A percentile compares a stretch with the other conserved stretches of the same genome.
These are phyloP conservation scores for Spinellus fusiger DNA, from an alignment of 192 early-diverging fungal genomes.

Conservation along the genomic window DNA sequence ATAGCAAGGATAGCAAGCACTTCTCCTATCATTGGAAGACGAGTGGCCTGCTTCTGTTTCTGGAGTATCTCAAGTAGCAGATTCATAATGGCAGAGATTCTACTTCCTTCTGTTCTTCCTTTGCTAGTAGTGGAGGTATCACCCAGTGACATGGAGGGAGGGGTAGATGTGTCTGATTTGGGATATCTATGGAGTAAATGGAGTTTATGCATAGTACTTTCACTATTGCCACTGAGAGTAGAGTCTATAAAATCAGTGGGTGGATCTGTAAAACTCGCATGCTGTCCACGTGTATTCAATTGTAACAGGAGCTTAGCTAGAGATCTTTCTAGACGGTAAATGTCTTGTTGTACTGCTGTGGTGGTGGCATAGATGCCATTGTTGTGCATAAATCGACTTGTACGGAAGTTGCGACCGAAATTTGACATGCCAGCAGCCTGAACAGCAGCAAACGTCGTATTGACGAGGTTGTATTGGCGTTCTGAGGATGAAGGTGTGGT, in stretches of 20 bases:
- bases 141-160: not conserved
- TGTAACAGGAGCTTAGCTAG: constrained; percentile 21
- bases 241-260: not conserved
- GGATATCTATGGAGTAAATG: not conserved
- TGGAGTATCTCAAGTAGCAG: constrained; percentile 1
- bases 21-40: constrained; percentile 20
- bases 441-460: constrained; percentile 8
- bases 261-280: constrained; percentile 12
- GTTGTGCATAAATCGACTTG: not conserved
- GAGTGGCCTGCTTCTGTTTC: constrained; percentile 21
- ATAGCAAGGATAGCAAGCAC: constrained; percentile 12
- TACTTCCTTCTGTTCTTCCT: not conserved
- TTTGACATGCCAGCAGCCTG: constrained; percentile 15
- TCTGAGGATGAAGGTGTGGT: not conserved
- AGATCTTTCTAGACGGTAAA: constrained; percentile 20
- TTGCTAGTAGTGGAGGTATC: not conserved
- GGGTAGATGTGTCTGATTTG: not conserved
- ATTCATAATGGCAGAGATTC: not conserved
- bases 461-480: not conserved
- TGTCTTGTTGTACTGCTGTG: constrained; percentile 28
- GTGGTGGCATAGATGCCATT: constrained; percentile 25
- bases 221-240: not conserved
- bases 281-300: not conserved
- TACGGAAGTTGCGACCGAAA: constrained; percentile 6
- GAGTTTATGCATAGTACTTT: not conserved